Conservation (phyloP, 768 basidiomycete genomes). For the Amanita polypyramis region DNA sequence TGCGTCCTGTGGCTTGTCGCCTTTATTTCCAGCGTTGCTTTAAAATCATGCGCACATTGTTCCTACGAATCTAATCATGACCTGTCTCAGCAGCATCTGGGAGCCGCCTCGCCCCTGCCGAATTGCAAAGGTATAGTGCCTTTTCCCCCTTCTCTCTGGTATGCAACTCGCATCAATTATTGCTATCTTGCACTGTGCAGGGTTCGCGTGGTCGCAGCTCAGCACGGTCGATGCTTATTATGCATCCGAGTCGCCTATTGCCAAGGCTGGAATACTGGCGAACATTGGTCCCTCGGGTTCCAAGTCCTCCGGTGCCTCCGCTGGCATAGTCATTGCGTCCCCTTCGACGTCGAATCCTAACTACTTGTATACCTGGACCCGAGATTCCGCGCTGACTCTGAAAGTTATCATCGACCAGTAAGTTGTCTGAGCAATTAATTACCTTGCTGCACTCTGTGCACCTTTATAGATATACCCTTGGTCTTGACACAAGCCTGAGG, state of each 20-base stretch:
- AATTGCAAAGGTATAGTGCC: too few species aligned
- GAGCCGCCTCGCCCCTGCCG: too few species aligned
- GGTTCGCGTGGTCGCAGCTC: constrained; percentile 2
- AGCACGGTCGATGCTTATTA: constrained; percentile 4
- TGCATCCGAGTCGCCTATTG: constrained; percentile 12
- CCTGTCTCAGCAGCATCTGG: too few species aligned
- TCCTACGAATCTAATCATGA: not conserved
- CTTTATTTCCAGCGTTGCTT: not conserved
- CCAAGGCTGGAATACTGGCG: constrained; percentile 37
- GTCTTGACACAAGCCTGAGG: constrained; percentile 38
- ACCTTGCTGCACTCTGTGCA: not conserved
- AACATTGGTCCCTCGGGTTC: constrained; percentile 47
- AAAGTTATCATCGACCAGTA: constrained; percentile 34
- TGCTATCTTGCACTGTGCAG: not conserved
- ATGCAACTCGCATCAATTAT: not conserved
- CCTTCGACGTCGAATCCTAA: constrained; percentile 36
- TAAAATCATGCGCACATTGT: not conserved
- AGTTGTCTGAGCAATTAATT: constrained; percentile 3
- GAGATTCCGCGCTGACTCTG: constrained; percentile 59
- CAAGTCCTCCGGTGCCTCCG: constrained; percentile 33
- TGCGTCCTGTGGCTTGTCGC: not conserved
- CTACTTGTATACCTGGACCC: constrained; percentile 61
- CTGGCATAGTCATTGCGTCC: constrained; percentile 40
- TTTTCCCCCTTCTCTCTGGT: not conserved
- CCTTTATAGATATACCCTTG: constrained; percentile 26